These are phyloP conservation scores for Glycine tomentella DNA, from an alignment of 306 rosid species.

Conservation along the genomic window DNA sequence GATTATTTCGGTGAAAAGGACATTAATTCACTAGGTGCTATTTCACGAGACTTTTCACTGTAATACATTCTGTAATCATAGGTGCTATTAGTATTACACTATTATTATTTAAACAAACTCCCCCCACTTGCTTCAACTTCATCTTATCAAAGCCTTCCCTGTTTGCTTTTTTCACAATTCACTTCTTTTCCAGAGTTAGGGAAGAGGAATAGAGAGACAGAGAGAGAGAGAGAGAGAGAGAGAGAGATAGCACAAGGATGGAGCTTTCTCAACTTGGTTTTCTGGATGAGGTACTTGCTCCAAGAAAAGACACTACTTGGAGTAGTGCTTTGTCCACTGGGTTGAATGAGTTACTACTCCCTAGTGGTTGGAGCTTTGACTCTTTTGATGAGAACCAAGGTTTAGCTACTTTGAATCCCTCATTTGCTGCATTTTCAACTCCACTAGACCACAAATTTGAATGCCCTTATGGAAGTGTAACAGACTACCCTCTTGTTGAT, in stretches of 20 bases:
- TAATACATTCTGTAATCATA: constrained; percentile 53
- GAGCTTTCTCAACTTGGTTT: constrained; percentile 88
- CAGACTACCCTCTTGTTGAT: constrained; percentile 64
- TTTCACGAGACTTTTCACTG: constrained; percentile 55
- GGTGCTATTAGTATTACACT: neutral
- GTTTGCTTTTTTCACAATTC: constrained; percentile 30
- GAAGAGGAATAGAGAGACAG: constrained; percentile 15
- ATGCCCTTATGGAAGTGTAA: constrained; percentile 56
- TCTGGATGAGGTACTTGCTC: constrained; percentile 82
- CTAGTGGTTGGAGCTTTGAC: constrained; percentile 70
- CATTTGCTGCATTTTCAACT: constrained; percentile 63
- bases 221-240: neutral
- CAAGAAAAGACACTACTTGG: constrained; percentile 78
- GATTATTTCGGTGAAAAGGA: constrained; percentile 78
- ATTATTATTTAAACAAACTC: constrained; percentile 46
- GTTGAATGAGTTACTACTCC: constrained; percentile 66
- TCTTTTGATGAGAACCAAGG: constrained; percentile 68
- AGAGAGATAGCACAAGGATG: constrained; percentile 55
- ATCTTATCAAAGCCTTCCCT: constrained; percentile 43
- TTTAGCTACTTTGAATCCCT: constrained; percentile 58
- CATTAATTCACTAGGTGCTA: constrained; percentile 70
- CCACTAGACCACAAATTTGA: constrained; percentile 70
- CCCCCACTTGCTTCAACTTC: constrained; percentile 53
- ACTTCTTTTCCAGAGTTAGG: constrained; percentile 31
- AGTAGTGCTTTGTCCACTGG: constrained; percentile 59